These are phyloP conservation scores for Nothophytophthora sp. DNA, from an alignment of 352 stramenopile genomes.

Conservation along the genomic window DNA sequence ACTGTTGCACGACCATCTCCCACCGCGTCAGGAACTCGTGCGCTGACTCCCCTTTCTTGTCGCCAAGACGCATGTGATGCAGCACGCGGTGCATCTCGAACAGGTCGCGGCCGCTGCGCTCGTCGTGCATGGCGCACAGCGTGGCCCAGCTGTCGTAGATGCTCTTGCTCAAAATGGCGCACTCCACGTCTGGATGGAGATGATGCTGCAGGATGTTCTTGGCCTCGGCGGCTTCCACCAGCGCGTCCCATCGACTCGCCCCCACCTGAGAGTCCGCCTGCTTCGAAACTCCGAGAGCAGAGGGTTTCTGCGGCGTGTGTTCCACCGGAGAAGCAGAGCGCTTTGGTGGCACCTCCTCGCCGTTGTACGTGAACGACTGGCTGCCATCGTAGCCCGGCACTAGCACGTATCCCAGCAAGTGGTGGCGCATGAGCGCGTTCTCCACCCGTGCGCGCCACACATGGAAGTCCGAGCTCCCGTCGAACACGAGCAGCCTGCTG, in stretches of 20 bases:
- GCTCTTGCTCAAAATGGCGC: constrained; percentile 24
- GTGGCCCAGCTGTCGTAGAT: constrained; percentile 28
- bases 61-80: constrained; percentile 19
- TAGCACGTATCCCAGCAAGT: constrained; percentile 4
- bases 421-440: background rate
- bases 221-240: constrained; percentile 14
- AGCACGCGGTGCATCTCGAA: constrained; percentile 25
- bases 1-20: constrained; percentile 22
- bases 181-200: constrained; percentile 17
- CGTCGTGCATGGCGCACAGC: constrained; percentile 18
- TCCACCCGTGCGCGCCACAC: constrained; percentile 3
- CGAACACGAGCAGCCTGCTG: constrained; percentile 3
- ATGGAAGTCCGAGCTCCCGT: constrained; percentile 5
- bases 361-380: constrained; percentile 7
- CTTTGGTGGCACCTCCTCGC: background rate
- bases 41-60: constrained; percentile 15
- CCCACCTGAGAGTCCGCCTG: too few species aligned
- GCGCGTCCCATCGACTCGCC: constrained; percentile 7
- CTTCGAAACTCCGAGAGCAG: too few species aligned
- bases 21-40: constrained; percentile 17
- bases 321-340: too few species aligned
- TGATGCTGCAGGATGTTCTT: constrained; percentile 19
- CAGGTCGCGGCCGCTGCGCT: constrained; percentile 2
- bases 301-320: too few species aligned
- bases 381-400: constrained; percentile 10